phyloP scores from a whole-genome alignment of 345 rosid genomes.

The Turritis glabra region DNA sequence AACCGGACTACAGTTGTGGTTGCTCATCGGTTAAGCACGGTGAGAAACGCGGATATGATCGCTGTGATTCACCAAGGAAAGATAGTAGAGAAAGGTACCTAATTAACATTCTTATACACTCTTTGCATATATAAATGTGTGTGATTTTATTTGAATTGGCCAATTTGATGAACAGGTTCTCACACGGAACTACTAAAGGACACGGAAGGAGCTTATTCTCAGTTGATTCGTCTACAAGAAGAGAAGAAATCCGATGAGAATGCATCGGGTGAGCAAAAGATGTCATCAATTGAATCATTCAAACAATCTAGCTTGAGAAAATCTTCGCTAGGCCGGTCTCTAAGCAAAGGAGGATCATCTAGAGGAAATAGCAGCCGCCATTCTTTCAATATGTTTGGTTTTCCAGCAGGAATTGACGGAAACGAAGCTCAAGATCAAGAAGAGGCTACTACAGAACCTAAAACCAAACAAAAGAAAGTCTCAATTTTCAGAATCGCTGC shows the following conservation, averaged over 20 bases:
- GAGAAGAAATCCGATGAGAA: conserved; percentile 45
- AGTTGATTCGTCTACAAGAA: conserved; percentile 78
- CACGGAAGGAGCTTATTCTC: conserved; percentile 85
- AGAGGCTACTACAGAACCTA: conserved; percentile 14
- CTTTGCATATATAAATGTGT: neutral
- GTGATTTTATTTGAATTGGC: neutral
- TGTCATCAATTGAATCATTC: conserved; percentile 34
- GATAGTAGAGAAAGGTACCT: conserved; percentile 51
- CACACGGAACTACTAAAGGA: conserved; percentile 67
- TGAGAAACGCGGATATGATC: conserved; percentile 55
- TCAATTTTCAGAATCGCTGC: conserved; percentile 58
- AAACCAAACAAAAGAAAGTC: conserved; percentile 39
- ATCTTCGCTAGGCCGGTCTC: conserved; percentile 40
- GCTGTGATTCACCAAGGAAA: conserved; percentile 54
- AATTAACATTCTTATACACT: conserved; percentile 1
- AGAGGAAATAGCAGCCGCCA: conserved; percentile 60
- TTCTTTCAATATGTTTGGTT: conserved; percentile 59
- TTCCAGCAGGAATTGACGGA: conserved; percentile 46
- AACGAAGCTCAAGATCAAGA: conserved; percentile 43
- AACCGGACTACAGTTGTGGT: conserved; percentile 60
- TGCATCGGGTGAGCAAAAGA: conserved; percentile 43
- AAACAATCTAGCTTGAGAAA: conserved; percentile 50
- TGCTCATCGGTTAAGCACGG: conserved; percentile 65
- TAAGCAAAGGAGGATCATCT: conserved; percentile 56
- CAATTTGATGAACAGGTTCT: conserved; percentile 45